phyloP scores from a whole-genome alignment of 2,329 filamentous ascomycete species.

The Thelonectria rubi region DNA sequence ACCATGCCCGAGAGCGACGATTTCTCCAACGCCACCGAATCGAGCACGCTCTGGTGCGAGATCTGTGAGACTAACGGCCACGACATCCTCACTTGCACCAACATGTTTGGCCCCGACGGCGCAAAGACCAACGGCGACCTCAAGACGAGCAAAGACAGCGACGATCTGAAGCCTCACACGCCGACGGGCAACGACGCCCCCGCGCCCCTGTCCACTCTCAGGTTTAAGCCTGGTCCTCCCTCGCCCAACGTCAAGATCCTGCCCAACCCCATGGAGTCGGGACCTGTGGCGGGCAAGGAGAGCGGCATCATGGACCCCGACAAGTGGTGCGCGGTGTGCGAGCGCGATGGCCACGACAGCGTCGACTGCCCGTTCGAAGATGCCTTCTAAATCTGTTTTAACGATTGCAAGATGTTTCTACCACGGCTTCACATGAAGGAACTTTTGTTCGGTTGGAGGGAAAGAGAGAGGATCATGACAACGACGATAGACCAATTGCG shows the following conservation, averaged over 20 bases:
- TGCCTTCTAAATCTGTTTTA: conserved; percentile 61
- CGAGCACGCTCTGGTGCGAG: conserved; percentile 86
- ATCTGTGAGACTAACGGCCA: conserved; percentile 93
- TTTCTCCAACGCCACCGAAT: conserved; percentile 76
- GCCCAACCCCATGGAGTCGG: conserved; percentile 70
- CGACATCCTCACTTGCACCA: conserved; percentile 92
- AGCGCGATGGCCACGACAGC: conserved; percentile 95
- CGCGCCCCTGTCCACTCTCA: conserved; percentile 64
- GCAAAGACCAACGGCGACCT: conserved; percentile 46
- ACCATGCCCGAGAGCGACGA: conserved; percentile 76
- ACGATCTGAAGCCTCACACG: conserved; percentile 52
- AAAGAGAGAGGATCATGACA: conserved; percentile 31
- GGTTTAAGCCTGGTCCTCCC: conserved; percentile 52
- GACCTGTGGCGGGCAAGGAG: conserved; percentile 79
- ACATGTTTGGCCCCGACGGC: conserved; percentile 74
- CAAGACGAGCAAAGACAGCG: conserved; percentile 49
- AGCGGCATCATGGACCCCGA: conserved; percentile 80
- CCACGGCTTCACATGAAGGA: conserved; percentile 11
- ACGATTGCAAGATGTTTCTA: conserved; percentile 14
- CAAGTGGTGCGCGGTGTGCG: conserved; percentile 97
- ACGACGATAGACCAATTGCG: conserved; percentile 19
- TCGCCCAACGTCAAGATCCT: conserved; percentile 58
- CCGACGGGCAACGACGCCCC: conserved; percentile 59
- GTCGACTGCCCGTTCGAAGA: conserved; percentile 95
- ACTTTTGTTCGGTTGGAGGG: conserved; percentile 19